phyloP scores from a whole-genome alignment of 2,329 filamentous ascomycete genomes.

The Chrysoporthe puriensis region DNA sequence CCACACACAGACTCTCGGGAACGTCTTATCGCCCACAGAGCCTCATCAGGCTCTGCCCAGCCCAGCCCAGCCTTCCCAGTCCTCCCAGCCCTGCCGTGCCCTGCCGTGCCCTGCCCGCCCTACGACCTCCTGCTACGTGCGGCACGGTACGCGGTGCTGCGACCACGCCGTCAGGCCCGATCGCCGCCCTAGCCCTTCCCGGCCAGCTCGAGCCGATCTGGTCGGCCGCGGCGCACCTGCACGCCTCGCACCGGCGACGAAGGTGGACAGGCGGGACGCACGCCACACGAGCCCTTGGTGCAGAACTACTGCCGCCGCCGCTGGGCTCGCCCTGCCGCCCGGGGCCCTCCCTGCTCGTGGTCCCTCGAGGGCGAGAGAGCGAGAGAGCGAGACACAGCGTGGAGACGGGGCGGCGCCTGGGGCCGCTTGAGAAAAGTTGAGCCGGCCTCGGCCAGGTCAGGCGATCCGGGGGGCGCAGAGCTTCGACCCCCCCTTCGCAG shows the following conservation, averaged over 20 bases:
- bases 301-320: too few species aligned
- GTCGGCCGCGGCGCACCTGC: background rate
- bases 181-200: constrained; percentile 7
- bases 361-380: background rate
- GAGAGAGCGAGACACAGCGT: background rate
- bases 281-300: background rate
- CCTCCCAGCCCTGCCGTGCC: too few species aligned
- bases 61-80: background rate
- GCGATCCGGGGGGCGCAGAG: background rate
- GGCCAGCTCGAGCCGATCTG: background rate
- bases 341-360: background rate
- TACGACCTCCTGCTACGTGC: background rate
- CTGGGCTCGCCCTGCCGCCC: background rate
- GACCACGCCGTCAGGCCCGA: background rate
- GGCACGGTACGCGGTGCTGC: background rate
- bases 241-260: background rate
- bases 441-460: background rate
- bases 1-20: constrained; percentile 7
- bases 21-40: background rate
- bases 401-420: background rate
- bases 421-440: background rate
- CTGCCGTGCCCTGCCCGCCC: too few species aligned
- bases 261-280: background rate
- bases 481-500: background rate
- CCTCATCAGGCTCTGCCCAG: background rate